phyloP scores from a whole-genome alignment of 306 rosid genomes.

The Erythrophleum fordii region DNA sequence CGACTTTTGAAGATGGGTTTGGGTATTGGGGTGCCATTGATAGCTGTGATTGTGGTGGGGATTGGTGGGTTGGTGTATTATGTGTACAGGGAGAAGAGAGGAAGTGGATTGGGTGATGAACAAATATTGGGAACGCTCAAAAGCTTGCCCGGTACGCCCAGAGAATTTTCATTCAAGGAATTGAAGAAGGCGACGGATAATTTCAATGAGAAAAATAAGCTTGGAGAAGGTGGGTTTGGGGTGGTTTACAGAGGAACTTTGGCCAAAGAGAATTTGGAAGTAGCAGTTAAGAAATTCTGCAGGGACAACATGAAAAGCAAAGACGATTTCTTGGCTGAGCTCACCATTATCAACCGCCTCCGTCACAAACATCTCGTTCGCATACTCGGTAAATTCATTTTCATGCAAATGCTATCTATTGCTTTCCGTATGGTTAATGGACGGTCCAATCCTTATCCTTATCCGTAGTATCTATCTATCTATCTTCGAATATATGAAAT shows the following conservation, averaged over 20 bases:
- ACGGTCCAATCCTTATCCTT: neutral
- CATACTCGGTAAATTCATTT: constrained; percentile 50
- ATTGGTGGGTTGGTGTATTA: constrained; percentile 33
- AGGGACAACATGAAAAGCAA: constrained; percentile 65
- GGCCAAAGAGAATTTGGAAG: constrained; percentile 49
- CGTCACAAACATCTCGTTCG: constrained; percentile 79
- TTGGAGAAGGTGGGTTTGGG: constrained; percentile 82
- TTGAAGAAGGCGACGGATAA: constrained; percentile 73
- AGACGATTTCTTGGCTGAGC: constrained; percentile 82
- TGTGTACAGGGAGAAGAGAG: constrained; percentile 31
- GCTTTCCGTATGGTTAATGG: neutral
- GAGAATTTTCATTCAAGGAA: constrained; percentile 61
- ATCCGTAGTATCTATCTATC: neutral
- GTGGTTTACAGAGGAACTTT: constrained; percentile 65
- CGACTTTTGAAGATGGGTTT: constrained; percentile 45
- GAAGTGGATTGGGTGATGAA: constrained; percentile 7
- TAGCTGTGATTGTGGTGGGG: constrained; percentile 22
- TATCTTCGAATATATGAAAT: neutral
- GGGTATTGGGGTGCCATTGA: constrained; percentile 50
- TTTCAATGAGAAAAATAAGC: constrained; percentile 59
- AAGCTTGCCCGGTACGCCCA: constrained; percentile 74
- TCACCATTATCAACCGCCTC: constrained; percentile 77
- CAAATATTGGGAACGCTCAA: constrained; percentile 66
- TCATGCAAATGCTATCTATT: neutral
- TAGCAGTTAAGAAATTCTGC: constrained; percentile 77